These are phyloP conservation scores for Breynia disticha DNA, from an alignment of 441 rosid species.

Conservation along the genomic window DNA sequence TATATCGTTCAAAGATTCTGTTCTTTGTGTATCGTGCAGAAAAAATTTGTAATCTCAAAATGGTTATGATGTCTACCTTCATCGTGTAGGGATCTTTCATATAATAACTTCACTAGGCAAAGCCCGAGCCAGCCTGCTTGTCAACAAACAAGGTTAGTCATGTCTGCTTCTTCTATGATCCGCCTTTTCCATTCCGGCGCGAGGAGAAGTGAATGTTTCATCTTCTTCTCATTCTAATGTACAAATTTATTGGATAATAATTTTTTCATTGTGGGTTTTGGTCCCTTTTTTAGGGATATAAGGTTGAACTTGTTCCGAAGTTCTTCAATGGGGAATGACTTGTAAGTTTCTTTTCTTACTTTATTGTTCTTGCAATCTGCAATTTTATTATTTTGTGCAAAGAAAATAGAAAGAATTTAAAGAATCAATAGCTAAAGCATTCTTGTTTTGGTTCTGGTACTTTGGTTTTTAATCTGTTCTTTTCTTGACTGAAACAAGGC, in stretches of 20 bases:
- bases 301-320: constrained; percentile 25
- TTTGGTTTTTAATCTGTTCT: constrained; percentile 5
- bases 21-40: not conserved
- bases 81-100: constrained; percentile 30
- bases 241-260: not conserved
- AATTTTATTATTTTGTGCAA: no score
- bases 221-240: not conserved
- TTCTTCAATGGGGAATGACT: constrained; percentile 17
- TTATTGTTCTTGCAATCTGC: not conserved
- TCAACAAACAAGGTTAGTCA: constrained; percentile 1
- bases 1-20: not conserved
- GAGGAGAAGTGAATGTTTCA: not conserved
- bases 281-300: constrained; percentile 16
- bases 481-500: constrained; percentile 14
- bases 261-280: not conserved
- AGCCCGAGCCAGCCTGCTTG: constrained; percentile 21
- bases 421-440: not conserved
- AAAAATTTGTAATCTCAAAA: not conserved
- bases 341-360: constrained; percentile 18
- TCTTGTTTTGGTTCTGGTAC: not conserved
- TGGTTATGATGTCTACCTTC: no score
- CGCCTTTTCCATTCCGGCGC: not conserved
- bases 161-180: not conserved
- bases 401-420: no score
- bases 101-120: constrained; percentile 27